Evolutionary conservation across 495 filamentous ascomycete genomes (phyloP), one percentile per base, ranked within the genome.

Genomic region (Penicillium herquei): DNA sequence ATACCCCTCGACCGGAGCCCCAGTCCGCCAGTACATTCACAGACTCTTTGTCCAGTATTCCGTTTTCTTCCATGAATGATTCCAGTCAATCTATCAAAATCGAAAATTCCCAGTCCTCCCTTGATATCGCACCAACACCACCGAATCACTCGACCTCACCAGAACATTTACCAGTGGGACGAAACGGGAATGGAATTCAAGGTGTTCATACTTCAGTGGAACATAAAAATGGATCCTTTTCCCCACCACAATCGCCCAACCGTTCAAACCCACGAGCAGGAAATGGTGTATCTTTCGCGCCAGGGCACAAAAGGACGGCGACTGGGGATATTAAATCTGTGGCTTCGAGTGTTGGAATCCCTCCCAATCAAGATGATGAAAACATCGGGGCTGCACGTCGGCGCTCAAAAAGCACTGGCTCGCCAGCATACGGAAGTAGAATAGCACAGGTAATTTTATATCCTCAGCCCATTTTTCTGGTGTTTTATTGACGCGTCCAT

Each of bases 401-500:
- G 39, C 89, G 91, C 59, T 88, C 87, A 13, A 81, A 85, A 67
- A 91, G 81, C 59, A 83, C 82, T 44, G 90, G 88, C 65, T 77
- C 80, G 35, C 70, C 84, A 35, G 80, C 83, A 5, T 71, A 80
- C 48, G 78, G 79, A 39, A 87, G 79, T 60, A 85, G 82, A 62
- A 88, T 92, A 64, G 85, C 85, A 66, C 89, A 92, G 81, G 89
- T 91, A 81, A 64, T 70, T 32, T 26, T 56, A 11, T n/a, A 14
- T 10, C 53, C 52, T 3, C 3, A 10, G 44, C 48, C 4, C 52
- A 49, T 34, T 43, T 66, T 50, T 54, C 62, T 46, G 72, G 50
- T 41, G 13, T 35, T 12, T 53, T 51, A 49, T 53, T 58, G 14
- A 62, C 35, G 32, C 35, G 13, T 50, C 50, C 52, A 39, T 63